These are phyloP conservation scores for Auriscalpium microsporum DNA, from an alignment of 768 basidiomycete genomes.

Conservation along the genomic window DNA sequence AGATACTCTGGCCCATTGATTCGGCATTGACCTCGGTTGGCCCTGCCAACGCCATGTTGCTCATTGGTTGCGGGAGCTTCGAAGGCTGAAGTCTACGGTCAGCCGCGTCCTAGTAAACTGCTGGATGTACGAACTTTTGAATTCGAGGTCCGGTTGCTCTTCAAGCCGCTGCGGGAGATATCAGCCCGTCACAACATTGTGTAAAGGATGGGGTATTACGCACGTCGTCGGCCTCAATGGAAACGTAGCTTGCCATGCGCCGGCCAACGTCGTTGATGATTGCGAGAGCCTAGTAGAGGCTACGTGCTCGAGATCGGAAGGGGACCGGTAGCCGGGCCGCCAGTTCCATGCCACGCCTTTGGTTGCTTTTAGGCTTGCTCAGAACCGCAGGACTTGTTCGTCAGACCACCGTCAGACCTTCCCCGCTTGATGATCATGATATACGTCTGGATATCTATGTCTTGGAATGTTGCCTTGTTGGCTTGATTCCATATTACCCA, in stretches of 20 bases:
- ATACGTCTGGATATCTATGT: too few species aligned
- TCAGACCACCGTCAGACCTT: too few species aligned
- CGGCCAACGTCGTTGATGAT: too few species aligned
- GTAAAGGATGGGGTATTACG: conserved; percentile 15
- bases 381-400: too few species aligned
- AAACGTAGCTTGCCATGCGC: conserved; percentile 55
- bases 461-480: too few species aligned
- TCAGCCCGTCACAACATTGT: background rate
- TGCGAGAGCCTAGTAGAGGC: too few species aligned
- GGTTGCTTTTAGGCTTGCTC: too few species aligned
- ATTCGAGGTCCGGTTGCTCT: conserved; percentile 63
- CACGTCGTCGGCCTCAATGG: conserved; percentile 66
- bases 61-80: background rate
- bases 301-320: too few species aligned
- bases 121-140: conserved; percentile 1
- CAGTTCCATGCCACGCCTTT: too few species aligned
- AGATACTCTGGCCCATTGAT: background rate
- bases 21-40: conserved; percentile 8
- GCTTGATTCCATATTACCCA: too few species aligned
- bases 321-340: too few species aligned
- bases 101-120: background rate
- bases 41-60: background rate
- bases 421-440: too few species aligned
- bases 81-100: background rate
- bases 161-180: conserved; percentile 37